A percentile compares a stretch with the other conserved stretches of the same genome.
These are phyloP conservation scores for Glycyrrhiza uralensis DNA, from an alignment of 306 rosid genomes.

Conservation along the genomic window DNA sequence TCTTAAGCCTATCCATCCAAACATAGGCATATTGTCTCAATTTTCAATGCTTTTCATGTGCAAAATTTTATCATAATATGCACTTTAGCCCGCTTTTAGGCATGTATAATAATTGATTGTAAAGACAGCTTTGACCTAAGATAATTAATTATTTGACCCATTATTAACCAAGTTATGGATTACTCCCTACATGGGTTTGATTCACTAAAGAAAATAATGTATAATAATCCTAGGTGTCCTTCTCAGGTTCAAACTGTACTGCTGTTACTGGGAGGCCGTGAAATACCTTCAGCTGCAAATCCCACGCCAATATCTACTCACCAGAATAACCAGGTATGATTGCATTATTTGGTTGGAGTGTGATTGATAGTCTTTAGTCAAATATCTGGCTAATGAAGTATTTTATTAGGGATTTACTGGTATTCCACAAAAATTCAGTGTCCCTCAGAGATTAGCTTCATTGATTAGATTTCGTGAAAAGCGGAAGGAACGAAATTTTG, in stretches of 20 bases:
- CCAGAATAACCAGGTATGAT: constrained; percentile 52
- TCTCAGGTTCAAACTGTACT: constrained; percentile 81
- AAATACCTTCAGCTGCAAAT: constrained; percentile 49
- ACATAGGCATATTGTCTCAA: constrained; percentile 12
- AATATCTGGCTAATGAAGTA: constrained; percentile 40
- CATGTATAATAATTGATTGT: not conserved
- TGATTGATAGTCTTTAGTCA: constrained; percentile 26
- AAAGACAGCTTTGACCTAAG: not conserved
- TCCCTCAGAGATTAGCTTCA: constrained; percentile 73
- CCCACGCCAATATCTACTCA: constrained; percentile 36
- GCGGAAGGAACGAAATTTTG: constrained; percentile 74
- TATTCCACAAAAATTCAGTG: constrained; percentile 53
- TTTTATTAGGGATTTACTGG: constrained; percentile 56
- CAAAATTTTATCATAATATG: not conserved
- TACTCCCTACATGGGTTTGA: constrained; percentile 12
- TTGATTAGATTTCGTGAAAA: constrained; percentile 81
- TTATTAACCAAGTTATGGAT: not conserved
- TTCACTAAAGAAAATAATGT: constrained; percentile 5
- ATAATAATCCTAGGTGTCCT: constrained; percentile 26
- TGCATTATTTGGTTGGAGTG: constrained; percentile 27
- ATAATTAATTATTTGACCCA: constrained; percentile 10
- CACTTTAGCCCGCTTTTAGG: not conserved
- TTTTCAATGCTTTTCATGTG: not conserved
- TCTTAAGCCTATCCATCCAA: too few species aligned
- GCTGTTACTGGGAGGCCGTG: constrained; percentile 63